Evolutionary conservation across 2,329 filamentous ascomycete species (phyloP).

Genomic region (Arthrobotrys pseudoclavata): DNA sequence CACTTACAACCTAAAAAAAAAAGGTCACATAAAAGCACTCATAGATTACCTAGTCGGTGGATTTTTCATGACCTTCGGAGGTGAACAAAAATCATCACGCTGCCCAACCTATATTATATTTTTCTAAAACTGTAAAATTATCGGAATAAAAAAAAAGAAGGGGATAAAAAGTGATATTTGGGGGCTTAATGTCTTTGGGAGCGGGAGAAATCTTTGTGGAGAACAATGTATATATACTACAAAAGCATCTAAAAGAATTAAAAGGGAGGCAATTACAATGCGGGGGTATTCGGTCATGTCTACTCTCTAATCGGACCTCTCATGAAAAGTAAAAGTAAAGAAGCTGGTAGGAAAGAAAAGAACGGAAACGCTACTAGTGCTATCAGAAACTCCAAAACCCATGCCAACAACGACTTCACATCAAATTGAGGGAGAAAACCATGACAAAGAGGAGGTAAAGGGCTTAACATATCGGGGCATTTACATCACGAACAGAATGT

Average conservation of each 20-base stretch:
- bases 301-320: conserved; percentile 11
- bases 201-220: conserved; percentile 2
- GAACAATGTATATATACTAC: conserved; percentile 22
- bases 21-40: conserved; percentile 1
- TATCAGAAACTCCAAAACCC: conserved; percentile 60
- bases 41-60: background rate
- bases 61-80: background rate
- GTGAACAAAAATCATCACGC: conserved; percentile 4
- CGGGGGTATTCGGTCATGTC: conserved; percentile 26
- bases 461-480: background rate
- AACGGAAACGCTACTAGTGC: conserved; percentile 11
- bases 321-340: conserved; percentile 1
- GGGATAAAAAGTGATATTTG: background rate
- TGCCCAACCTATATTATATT: conserved; percentile 10
- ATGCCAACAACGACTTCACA: conserved; percentile 47
- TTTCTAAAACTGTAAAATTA: conserved; percentile 9
- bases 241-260: conserved; percentile 20
- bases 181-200: conserved; percentile 5
- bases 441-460: background rate
- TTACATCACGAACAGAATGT: conserved; percentile 22
- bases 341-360: background rate
- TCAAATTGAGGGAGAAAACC: background rate
- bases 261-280: conserved; percentile 12
- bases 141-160: background rate
- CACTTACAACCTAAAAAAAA: background rate